Percentiles rank a stretch among this genome's conserved stretches.
Evolutionary conservation across 805 yeast genomes (phyloP).

Genomic region (Ogataea ramenticola): DNA sequence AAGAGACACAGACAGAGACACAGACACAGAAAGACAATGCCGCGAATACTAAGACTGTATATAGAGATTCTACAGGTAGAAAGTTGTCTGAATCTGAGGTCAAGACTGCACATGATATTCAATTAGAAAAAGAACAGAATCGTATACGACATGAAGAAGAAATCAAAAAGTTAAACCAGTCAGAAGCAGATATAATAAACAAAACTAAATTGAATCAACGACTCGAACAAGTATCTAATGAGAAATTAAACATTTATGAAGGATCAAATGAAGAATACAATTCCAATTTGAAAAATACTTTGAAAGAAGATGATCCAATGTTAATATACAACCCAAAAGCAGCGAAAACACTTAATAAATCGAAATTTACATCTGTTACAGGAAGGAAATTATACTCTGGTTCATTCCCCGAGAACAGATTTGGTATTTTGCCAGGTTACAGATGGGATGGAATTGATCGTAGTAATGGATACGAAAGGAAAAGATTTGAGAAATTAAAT

Average conservation of each 20-base stretch:
- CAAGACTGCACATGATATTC: constrained; percentile 2
- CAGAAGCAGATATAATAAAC: constrained; percentile 32
- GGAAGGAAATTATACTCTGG: constrained; percentile 56
- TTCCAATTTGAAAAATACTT: constrained; percentile 22
- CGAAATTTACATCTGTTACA: constrained; percentile 19
- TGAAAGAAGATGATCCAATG: constrained; percentile 61
- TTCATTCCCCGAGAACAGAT: constrained; percentile 59
- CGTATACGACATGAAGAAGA: constrained; percentile 18
- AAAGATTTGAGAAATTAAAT: constrained; percentile 41
- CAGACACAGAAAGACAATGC: too few species aligned
- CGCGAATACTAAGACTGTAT: constrained; percentile 38
- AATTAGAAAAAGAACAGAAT: constrained; percentile 9
- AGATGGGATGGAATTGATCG: constrained; percentile 93
- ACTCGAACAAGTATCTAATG: constrained; percentile 18
- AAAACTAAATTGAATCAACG: constrained; percentile 27
- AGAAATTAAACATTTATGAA: constrained; percentile 24
- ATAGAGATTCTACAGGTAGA: constrained; percentile 58
- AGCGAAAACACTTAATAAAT: neutral
- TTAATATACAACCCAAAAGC: constrained; percentile 32
- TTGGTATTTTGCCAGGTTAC: constrained; percentile 67
- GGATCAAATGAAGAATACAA: constrained; percentile 35
- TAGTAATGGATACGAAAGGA: constrained; percentile 77
- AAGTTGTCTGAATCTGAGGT: constrained; percentile 32
- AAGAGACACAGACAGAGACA: too few species aligned
- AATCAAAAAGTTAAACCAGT: constrained; percentile 25